Percentiles rank a stretch among this genome's conserved stretches.
These are phyloP conservation scores for Leccinum fallax DNA, from an alignment of 1,284 basidiomycete genomes.

Conservation along the genomic window DNA sequence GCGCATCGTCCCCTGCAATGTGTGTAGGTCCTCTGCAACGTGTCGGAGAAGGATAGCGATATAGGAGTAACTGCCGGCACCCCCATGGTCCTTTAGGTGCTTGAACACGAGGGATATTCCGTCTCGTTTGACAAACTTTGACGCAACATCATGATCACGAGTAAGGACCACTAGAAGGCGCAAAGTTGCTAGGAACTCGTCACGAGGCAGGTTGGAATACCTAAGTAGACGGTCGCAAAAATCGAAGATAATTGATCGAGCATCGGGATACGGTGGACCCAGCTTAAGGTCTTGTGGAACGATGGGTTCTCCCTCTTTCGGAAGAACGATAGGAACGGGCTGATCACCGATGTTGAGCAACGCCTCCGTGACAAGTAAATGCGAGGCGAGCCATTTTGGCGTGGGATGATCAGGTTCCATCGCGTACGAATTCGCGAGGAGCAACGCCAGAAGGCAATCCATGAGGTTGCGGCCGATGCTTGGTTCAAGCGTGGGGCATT, in stretches of 20 bases:
- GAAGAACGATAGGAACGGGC: conserved; percentile 60
- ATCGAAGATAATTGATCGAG: conserved; percentile 71
- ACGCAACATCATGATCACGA: conserved; percentile 61
- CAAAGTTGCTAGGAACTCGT: conserved; percentile 79
- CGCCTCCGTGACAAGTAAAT: conserved; percentile 82
- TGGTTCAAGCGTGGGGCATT: conserved; percentile 61
- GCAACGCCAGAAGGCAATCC: conserved; percentile 64
- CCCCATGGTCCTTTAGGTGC: conserved; percentile 59
- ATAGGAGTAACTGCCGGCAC: conserved; percentile 78
- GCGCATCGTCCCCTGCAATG: conserved; percentile 75
- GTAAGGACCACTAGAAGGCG: conserved; percentile 84
- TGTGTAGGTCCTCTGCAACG: conserved; percentile 77
- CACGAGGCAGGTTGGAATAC: conserved; percentile 63
- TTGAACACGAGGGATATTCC: conserved; percentile 70
- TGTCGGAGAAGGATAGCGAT: conserved; percentile 90
- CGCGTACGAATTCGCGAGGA: conserved; percentile 54
- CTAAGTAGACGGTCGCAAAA: conserved; percentile 70
- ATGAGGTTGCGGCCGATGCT: conserved; percentile 58
- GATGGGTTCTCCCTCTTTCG: conserved; percentile 70
- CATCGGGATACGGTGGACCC: conserved; percentile 64
- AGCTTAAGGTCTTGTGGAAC: conserved; percentile 49
- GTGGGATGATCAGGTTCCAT: conserved; percentile 52
- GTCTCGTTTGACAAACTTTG: conserved; percentile 63
- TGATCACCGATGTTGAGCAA: conserved; percentile 78
- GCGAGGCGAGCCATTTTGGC: conserved; percentile 85